Base-by-base conservation (phyloP, 2,329 filamentous ascomycete genomes). In the Aureobasidium musti region DNA sequence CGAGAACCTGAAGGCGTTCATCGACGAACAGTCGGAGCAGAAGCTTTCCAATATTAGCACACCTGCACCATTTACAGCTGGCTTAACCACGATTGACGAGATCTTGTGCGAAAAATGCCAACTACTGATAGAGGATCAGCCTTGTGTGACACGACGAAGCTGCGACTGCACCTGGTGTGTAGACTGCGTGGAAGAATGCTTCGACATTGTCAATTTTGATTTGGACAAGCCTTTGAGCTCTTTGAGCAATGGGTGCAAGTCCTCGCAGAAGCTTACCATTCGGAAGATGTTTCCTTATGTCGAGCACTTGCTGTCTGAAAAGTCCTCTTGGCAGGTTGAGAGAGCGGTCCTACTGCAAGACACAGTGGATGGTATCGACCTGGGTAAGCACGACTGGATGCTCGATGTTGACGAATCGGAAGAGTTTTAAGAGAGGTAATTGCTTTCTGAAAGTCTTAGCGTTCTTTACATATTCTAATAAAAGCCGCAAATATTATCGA, bases 111-210 rank as follows among this genome's bases (percentile, higher is more conserved):
- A 56, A 17, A 39, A 21, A 41, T 56, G 33, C 21, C 1, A 7
- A 11, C 1, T 26, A 2, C 5, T 26, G 19, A 10, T 56, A 3
- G 53, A 28, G 26, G 33, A 28, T 3, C 3, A 41, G 26, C 5
- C 53, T 2, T 6, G 11, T 26, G 21, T 56, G 1, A 56, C 19
- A 41, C 35, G 35, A 21, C 21, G 7, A 5, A 47, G 43, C n/a
- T 56, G 53, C 11, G 21, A 11, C 13, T 56, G 53, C 53, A 56
- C 33, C 35, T 56, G 53, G 53, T 56, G 53, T 41, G 53, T 35
- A 37, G 35, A 37, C 5, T 39, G 35, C 14, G 21, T 56, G n/a
- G 53, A 56, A 17, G 8, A 26, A 41, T 56, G 33, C 17, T 56
- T 56, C 13, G 14, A 39, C 3, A 28, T 13, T 5, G 53, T 39